These are phyloP conservation scores for Saccharata proteae DNA, from an alignment of 2,329 filamentous ascomycete species.

Conservation along the genomic window DNA sequence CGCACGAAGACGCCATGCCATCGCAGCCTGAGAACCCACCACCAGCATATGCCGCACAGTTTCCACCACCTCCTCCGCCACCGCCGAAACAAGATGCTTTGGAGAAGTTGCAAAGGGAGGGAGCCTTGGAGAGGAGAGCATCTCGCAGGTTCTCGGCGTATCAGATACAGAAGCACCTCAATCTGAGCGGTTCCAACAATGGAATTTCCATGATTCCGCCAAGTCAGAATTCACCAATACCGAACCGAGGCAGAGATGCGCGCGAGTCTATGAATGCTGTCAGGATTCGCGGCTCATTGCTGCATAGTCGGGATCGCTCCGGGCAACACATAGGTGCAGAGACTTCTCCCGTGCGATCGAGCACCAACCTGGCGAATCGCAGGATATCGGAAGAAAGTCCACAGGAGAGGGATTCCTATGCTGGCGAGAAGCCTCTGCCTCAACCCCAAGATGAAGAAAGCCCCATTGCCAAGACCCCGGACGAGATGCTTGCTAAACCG, in stretches of 20 bases:
- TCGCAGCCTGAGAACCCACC: slow-evolving; percentile 19
- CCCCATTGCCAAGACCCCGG: slow-evolving; percentile 43
- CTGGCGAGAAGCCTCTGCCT: slow-evolving; percentile 27
- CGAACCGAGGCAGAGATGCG: slow-evolving; percentile 73
- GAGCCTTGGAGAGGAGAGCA: slow-evolving; percentile 81
- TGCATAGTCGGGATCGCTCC: slow-evolving; percentile 41
- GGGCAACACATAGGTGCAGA: slow-evolving; percentile 41
- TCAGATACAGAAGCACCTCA: slow-evolving; percentile 88
- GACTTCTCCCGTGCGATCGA: slow-evolving; percentile 43
- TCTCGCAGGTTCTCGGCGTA: slow-evolving; percentile 92
- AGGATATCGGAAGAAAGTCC: slow-evolving; percentile 58
- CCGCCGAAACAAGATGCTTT: slow-evolving; percentile 82
- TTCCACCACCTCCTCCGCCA: slow-evolving; percentile 61
- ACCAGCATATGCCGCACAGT: slow-evolving; percentile 37
- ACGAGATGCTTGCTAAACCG: slow-evolving; percentile 47
- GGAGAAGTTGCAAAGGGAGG: slow-evolving; percentile 79
- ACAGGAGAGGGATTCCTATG: too few species aligned
- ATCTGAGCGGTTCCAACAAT: slow-evolving; percentile 68
- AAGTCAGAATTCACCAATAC: slow-evolving; percentile 64
- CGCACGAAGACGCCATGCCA: slow-evolving; percentile 45
- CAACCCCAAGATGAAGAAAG: slow-evolving; percentile 20
- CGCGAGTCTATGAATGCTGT: slow-evolving; percentile 73
- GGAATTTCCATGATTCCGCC: slow-evolving; percentile 78
- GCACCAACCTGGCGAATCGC: slow-evolving; percentile 27
- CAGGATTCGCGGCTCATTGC: slow-evolving; percentile 44